phyloP scores from a whole-genome alignment of 2,329 filamentous ascomycete species.

The Aspergillus neoniger region DNA sequence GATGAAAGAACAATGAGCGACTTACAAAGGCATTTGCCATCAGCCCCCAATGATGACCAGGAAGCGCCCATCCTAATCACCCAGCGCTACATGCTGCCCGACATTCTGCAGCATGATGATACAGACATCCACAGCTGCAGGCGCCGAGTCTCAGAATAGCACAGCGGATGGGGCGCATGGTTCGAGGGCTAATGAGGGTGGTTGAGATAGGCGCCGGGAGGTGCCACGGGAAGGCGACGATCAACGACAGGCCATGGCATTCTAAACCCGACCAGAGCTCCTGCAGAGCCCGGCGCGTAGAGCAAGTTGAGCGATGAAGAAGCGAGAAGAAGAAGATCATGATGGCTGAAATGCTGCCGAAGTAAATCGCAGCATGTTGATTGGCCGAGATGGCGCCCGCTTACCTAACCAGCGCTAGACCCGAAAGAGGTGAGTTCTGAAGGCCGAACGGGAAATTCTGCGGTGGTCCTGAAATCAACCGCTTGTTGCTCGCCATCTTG shows the following conservation, averaged over 20 bases:
- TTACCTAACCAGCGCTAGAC: conserved; percentile 33
- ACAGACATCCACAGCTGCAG: conserved; percentile 28
- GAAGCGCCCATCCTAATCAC: neutral
- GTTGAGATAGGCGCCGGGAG: conserved; percentile 13
- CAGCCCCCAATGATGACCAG: neutral
- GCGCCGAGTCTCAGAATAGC: conserved; percentile 36
- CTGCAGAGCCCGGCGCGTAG: conserved; percentile 15
- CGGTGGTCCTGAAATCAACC: conserved; percentile 22
- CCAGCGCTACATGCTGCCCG: conserved; percentile 17
- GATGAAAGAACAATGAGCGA: conserved; percentile 5
- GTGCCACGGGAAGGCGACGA: neutral
- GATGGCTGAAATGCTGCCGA: conserved; percentile 5
- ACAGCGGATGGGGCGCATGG: conserved; percentile 27
- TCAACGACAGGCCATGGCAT: neutral
- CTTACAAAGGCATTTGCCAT: neutral
- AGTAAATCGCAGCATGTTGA: conserved; percentile 26
- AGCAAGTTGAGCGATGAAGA: neutral
- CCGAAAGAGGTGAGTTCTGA: conserved; percentile 22
- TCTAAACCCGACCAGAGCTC: neutral
- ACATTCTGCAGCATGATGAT: conserved; percentile 18
- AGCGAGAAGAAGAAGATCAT: neutral
- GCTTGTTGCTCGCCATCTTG: conserved; percentile 20
- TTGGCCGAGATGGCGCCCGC: conserved; percentile 24
- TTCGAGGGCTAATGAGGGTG: conserved; percentile 21
- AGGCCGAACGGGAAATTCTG: conserved; percentile 39